Percentiles rank a stretch among this genome's conserved stretches.
Evolutionary conservation across 345 rosid genomes (phyloP).

Genomic region (Heritiera littoralis): DNA sequence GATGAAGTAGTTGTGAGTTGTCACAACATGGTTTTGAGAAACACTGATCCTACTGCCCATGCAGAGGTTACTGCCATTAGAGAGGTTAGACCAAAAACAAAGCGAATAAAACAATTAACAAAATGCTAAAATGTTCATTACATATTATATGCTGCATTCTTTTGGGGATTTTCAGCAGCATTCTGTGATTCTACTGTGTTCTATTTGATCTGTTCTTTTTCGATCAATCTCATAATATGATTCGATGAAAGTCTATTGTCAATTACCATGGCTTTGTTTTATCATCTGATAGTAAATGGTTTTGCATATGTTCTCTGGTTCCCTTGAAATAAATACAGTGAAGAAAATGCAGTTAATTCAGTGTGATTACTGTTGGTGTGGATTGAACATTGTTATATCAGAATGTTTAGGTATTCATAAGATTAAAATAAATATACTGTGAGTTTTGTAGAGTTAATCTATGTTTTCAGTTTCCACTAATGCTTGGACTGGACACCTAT

Average conservation of each 20-base stretch:
- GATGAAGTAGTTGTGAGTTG: conserved; percentile 80
- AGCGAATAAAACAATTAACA: background rate
- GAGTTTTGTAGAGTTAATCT: no score
- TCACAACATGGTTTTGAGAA: conserved; percentile 86
- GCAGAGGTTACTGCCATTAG: conserved; percentile 96
- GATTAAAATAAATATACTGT: background rate
- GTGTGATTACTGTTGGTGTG: no score
- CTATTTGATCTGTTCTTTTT: background rate
- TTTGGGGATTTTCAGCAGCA: background rate
- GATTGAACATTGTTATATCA: background rate
- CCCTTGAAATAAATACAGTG: no score
- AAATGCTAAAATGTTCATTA: background rate
- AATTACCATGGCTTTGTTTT: background rate
- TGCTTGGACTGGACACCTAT: background rate
- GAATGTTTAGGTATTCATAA: background rate
- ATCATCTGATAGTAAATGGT: background rate
- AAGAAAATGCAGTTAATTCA: no score
- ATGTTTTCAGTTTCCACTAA: background rate
- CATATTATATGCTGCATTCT: background rate
- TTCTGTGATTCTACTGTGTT: background rate
- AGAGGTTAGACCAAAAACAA: conserved; percentile 59
- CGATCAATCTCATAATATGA: background rate
- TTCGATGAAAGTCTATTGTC: background rate
- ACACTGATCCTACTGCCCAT: conserved; percentile 95
- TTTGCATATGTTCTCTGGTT: background rate